A percentile compares a stretch with the other conserved stretches of the same genome.
phyloP scores from a whole-genome alignment of 164 flowering plant species.

The Warburgia ugandensis region DNA sequence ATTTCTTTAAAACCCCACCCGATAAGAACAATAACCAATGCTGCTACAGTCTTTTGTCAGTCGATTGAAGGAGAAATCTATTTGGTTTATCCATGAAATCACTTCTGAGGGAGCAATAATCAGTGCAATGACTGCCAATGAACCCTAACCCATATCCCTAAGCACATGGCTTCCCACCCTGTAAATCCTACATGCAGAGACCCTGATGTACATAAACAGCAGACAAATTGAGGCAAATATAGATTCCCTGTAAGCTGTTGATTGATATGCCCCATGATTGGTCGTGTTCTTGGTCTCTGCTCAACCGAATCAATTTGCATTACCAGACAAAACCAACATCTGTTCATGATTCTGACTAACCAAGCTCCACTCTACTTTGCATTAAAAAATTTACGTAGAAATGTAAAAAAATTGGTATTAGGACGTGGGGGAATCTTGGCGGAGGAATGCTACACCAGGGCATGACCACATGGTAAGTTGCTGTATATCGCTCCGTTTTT shows the following conservation, averaged over 20 bases:
- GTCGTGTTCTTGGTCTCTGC: background rate
- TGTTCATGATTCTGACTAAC: constrained; percentile 6
- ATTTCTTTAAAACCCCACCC: background rate
- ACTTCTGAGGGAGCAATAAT: background rate
- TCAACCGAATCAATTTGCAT: constrained; percentile 6
- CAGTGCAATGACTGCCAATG: constrained; percentile 5
- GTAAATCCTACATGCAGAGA: constrained; percentile 6
- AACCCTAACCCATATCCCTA: background rate
- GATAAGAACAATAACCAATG: background rate
- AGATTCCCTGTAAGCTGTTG: constrained; percentile 3
- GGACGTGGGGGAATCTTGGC: constrained; percentile 7
- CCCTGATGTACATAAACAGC: background rate
- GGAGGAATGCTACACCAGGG: too few species aligned
- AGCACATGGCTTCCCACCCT: constrained; percentile 11
- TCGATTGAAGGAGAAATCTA: background rate
- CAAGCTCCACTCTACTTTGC: background rate
- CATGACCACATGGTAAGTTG: too few species aligned
- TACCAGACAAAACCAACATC: constrained; percentile 5
- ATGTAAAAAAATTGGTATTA: background rate
- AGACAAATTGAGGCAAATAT: too few species aligned
- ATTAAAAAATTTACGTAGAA: background rate
- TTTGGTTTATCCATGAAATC: background rate
- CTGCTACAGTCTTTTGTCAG: background rate
- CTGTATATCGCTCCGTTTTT: too few species aligned
- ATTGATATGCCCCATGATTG: background rate